Percentiles rank a stretch among this genome's conserved stretches.
phyloP scores from a whole-genome alignment of 306 rosid genomes.

The Castanopsis chinensis region DNA sequence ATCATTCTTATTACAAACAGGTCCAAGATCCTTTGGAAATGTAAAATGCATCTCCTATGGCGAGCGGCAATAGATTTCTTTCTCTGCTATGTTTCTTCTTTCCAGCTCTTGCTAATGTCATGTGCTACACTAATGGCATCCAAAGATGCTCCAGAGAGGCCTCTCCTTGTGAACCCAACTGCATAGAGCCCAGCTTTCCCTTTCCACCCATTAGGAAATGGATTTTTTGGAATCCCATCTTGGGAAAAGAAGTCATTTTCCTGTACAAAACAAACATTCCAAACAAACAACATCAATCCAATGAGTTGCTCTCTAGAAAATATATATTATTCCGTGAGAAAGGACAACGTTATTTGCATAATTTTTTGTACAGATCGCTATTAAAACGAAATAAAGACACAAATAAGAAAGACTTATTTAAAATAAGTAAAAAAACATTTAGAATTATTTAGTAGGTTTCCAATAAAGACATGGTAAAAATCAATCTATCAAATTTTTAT shows the following conservation, averaged over 20 bases:
- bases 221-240: conserved; percentile 72
- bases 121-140: conserved; percentile 86
- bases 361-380: too few relatives aligned
- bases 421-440: neutral
- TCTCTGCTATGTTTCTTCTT: conserved; percentile 73
- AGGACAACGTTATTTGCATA: too few relatives aligned
- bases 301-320: neutral
- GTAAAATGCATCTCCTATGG: conserved; percentile 88
- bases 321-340: neutral
- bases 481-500: neutral
- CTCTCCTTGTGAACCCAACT: conserved; percentile 91
- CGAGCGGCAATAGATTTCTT: conserved; percentile 60
- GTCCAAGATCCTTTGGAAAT: conserved; percentile 34
- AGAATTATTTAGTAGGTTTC: neutral
- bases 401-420: neutral
- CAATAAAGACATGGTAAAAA: neutral
- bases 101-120: conserved; percentile 86
- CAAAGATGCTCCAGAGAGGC: conserved; percentile 81
- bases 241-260: conserved; percentile 73
- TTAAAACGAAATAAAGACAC: too few relatives aligned
- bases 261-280: conserved; percentile 37
- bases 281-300: conserved; percentile 9
- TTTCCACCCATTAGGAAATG: conserved; percentile 95
- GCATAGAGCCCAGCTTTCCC: conserved; percentile 83
- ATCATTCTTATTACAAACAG: neutral